A percentile compares a stretch with the other conserved stretches of the same genome.
Evolutionary conservation across 306 rosid genomes (phyloP).

Genomic region (Senna siamea): DNA sequence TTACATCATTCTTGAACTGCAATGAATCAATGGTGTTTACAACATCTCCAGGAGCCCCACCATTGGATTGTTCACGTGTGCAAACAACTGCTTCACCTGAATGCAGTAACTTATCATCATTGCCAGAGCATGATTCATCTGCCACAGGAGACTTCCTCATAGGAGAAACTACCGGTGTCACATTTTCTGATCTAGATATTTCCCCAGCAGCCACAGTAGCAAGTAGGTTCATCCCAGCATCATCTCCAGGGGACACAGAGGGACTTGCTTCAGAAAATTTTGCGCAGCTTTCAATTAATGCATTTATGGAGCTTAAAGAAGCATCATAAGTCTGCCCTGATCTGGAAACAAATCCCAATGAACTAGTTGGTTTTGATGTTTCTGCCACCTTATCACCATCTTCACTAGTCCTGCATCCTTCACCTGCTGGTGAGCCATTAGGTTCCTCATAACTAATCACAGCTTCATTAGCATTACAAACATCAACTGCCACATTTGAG

Average conservation of each 20-base stretch:
- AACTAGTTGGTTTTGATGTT: slow-evolving; percentile 45
- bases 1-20: slow-evolving; percentile 32
- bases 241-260: slow-evolving; percentile 61
- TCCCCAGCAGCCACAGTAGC: slow-evolving; percentile 89
- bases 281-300: slow-evolving; percentile 81
- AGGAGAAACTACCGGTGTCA: slow-evolving; percentile 59
- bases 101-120: slow-evolving; percentile 52
- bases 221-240: slow-evolving; percentile 78
- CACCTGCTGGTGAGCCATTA: slow-evolving; percentile 53
- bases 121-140: slow-evolving; percentile 47
- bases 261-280: slow-evolving; percentile 67
- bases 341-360: slow-evolving; percentile 56
- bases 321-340: slow-evolving; percentile 60
- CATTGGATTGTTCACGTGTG: slow-evolving; percentile 37
- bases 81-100: slow-evolving; percentile 31
- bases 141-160: slow-evolving; percentile 48
- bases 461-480: slow-evolving; percentile 55
- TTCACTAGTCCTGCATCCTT: slow-evolving; percentile 52
- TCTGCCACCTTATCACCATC: slow-evolving; percentile 51
- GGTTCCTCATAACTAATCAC: slow-evolving; percentile 55
- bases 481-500: slow-evolving; percentile 56
- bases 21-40: slow-evolving; percentile 30
- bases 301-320: slow-evolving; percentile 74
- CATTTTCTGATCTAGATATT: slow-evolving; percentile 64
- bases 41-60: slow-evolving; percentile 38